Base-by-base conservation (phyloP, 1,139 yeast genomes). In the Hyphopichia khmerensis region DNA sequence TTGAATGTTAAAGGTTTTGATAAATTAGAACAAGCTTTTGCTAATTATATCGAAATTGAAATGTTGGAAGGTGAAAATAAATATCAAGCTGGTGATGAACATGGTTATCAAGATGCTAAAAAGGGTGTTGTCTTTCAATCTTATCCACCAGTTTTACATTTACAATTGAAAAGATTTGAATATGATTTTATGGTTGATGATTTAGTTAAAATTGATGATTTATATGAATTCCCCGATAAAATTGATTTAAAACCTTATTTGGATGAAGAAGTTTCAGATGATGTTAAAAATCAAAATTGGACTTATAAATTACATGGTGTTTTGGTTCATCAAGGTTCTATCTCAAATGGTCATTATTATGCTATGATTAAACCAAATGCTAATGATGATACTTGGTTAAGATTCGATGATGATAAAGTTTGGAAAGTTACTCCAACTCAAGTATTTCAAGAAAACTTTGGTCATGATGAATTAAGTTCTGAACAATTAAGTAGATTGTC, bases 331-430 rank as follows among this genome's bases (percentile, higher is more conserved):
- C 87, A 91, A 41, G 99, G 99, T 47, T 96, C 91, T 57, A 84
- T 93, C 42, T 87, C 96, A 18, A 88, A 93, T 41, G 99, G 99
- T 19, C 99, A 93, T 59, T 93, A 93, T 62, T 93, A 93, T 59
- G 95, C 99, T 0, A 77, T 93, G 80, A 83, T 95, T 43, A 90
- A 85, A 59, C 98, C 99, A 2, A 75, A 76, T 31, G 70, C 79
- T 1, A 41, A 54, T 9, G 77, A 78, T 35, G 81, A 83, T 43
- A 69, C 80, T 18, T 95, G 99, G 99, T 84, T 79, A 59, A 77
- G 93, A 57, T 93, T 91, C 69, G 99, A 93, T 61, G 99, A 93
- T 61, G 99, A 93, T 56, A 80, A 84, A 47, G 99, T 95, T 33
- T 87, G 96, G 76, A 80, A 82, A 51, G 97, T 87, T 1, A 87